Conservation (phyloP, 1,284 basidiomycete genomes). For the Heterobasidion occidentale region DNA sequence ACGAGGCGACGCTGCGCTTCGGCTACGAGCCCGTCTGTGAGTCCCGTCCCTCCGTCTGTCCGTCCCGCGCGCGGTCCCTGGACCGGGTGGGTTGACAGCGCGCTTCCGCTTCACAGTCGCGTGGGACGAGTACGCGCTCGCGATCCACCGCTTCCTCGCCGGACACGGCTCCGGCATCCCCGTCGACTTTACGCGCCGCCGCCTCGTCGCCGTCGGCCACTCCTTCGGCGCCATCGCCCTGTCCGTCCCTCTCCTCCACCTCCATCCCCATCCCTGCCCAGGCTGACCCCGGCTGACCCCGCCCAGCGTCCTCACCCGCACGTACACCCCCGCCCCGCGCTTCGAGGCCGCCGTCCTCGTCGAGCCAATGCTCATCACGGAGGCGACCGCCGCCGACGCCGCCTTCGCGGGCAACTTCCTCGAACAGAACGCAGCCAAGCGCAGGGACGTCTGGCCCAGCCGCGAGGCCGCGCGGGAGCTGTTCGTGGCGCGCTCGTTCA, state of each 20-base stretch:
- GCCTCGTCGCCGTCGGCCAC: constrained; percentile 29
- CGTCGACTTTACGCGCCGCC: constrained; percentile 24
- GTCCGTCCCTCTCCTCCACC: constrained; percentile 14
- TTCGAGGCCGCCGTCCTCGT: constrained; percentile 32
- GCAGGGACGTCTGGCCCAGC: constrained; percentile 43
- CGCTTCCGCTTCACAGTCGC: constrained; percentile 13
- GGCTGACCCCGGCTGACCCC: neutral
- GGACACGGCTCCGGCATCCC: constrained; percentile 23
- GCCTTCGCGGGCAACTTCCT: constrained; percentile 15
- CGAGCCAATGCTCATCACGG: constrained; percentile 34
- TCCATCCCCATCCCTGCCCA: no score
- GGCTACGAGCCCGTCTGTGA: constrained; percentile 24
- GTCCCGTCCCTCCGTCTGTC: constrained; percentile 27
- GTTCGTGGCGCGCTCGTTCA: constrained; percentile 29
- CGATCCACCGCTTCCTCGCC: constrained; percentile 25
- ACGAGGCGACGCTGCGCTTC: constrained; percentile 31
- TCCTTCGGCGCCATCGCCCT: constrained; percentile 31
- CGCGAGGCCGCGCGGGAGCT: constrained; percentile 35
- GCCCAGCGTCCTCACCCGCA: constrained; percentile 30
- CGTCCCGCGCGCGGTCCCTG: neutral
- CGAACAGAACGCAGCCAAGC: constrained; percentile 23
- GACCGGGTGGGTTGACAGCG: neutral
- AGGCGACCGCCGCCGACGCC: constrained; percentile 7
- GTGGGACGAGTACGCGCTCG: constrained; percentile 29
- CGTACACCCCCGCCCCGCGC: constrained; percentile 31